Conservation (phyloP, 2,329 filamentous ascomycete species). For the Graphilbum sp. region DNA sequence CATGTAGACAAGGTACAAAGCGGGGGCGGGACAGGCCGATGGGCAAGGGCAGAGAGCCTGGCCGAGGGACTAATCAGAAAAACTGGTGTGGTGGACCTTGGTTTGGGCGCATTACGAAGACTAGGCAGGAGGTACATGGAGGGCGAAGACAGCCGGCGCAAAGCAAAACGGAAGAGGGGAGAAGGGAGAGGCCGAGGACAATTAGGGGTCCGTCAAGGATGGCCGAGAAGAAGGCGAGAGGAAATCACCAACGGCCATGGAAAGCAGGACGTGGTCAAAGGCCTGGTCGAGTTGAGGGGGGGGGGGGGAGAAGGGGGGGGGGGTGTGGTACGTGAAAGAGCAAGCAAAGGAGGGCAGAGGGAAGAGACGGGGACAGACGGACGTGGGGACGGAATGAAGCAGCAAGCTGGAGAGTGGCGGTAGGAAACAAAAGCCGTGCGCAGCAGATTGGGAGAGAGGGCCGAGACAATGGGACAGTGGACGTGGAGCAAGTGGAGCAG, state of each 20-base stretch:
- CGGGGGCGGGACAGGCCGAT: neutral
- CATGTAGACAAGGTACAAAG: neutral
- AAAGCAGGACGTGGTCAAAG: no score
- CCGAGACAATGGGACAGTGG: no score
- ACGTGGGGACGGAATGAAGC: no score
- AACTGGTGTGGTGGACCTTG: neutral
- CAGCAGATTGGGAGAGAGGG: no score
- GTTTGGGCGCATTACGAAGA: neutral
- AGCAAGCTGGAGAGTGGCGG: no score
- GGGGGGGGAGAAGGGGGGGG: neutral
- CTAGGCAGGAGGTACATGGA: neutral
- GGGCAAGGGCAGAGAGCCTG: no score
- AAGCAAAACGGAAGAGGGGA: neutral
- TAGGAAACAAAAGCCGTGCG: no score
- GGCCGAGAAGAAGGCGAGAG: neutral
- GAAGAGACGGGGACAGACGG: no score
- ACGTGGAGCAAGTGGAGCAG: no score
- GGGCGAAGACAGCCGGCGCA: neutral
- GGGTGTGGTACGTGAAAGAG: neutral
- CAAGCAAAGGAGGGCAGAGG: neutral
- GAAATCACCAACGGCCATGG: neutral
- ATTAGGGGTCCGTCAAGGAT: neutral
- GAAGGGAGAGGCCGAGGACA: neutral
- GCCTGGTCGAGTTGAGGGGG: no score
- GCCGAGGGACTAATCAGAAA: no score